Conservation (phyloP, 228 moss, liverwort and hornwort species). For the Sphagnum fallax region DNA sequence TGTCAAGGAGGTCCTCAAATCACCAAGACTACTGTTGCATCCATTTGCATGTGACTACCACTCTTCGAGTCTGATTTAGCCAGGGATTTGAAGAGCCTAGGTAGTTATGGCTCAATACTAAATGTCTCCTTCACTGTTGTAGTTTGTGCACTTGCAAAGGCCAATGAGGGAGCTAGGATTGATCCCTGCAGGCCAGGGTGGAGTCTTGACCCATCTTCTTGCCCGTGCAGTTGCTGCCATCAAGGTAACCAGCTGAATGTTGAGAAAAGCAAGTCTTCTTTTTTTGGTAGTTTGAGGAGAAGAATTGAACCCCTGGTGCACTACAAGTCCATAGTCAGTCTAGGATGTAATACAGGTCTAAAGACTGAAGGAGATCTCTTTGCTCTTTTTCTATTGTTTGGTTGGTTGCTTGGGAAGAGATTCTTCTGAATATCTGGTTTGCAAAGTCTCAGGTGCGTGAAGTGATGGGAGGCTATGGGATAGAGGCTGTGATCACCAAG, state of each 20-base stretch:
- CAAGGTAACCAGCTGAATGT: constrained; percentile 41
- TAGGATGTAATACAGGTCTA: background rate
- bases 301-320: background rate
- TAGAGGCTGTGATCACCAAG: constrained; percentile 75
- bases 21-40: too few species aligned
- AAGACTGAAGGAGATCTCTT: background rate
- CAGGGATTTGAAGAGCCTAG: too few species aligned
- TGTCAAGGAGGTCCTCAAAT: too few species aligned
- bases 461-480: constrained; percentile 58
- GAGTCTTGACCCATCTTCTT: constrained; percentile 72
- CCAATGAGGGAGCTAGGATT: constrained; percentile 84
- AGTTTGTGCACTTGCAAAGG: constrained; percentile 71
- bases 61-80: too few species aligned
- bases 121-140: constrained; percentile 4
- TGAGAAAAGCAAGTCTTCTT: background rate
- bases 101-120: too few species aligned
- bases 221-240: constrained; percentile 73
- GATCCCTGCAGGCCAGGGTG: constrained; percentile 88
- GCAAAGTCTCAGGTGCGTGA: constrained; percentile 61
- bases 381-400: background rate
- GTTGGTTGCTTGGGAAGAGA: background rate
- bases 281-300: background rate
- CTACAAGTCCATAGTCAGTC: background rate
- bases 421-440: background rate
- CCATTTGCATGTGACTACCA: too few species aligned